Evolutionary conservation across 2,329 filamentous ascomycete genomes (phyloP).

Genomic region (Exophiala spinifera): DNA sequence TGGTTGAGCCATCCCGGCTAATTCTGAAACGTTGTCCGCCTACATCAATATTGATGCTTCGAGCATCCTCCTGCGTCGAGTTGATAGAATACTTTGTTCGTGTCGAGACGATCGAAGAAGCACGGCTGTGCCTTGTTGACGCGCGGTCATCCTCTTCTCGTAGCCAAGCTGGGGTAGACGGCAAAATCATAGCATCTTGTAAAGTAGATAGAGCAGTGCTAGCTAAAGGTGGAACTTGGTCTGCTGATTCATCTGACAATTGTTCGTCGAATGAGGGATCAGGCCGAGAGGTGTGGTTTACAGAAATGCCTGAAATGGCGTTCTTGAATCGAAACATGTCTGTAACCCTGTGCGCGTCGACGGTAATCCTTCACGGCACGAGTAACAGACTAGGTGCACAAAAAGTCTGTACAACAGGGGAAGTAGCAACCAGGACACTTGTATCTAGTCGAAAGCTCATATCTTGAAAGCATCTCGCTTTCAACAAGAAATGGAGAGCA

Average conservation of each 20-base stretch:
- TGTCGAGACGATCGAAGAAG: conserved; percentile 34
- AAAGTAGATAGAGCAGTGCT: background rate
- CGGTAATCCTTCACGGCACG: background rate
- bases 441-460: background rate
- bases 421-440: background rate
- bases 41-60: conserved; percentile 33
- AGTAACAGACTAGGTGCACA: too few relatives aligned
- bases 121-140: conserved; percentile 29
- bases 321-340: conserved; percentile 15
- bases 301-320: conserved; percentile 8
- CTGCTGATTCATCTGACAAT: conserved; percentile 4
- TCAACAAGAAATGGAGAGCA: background rate
- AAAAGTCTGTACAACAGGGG: too few relatives aligned
- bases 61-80: conserved; percentile 30
- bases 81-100: conserved; percentile 32
- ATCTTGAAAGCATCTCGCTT: background rate
- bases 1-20: conserved; percentile 33
- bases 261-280: background rate
- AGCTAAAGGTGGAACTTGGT: conserved; percentile 8
- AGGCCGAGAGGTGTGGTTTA: background rate
- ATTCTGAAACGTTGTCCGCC: conserved; percentile 33
- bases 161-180: conserved; percentile 20
- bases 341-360: background rate
- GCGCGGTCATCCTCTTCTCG: conserved; percentile 23
- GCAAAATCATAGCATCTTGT: conserved; percentile 3